Base-by-base conservation (phyloP, 345 rosid genomes). In the Triadica sebifera region DNA sequence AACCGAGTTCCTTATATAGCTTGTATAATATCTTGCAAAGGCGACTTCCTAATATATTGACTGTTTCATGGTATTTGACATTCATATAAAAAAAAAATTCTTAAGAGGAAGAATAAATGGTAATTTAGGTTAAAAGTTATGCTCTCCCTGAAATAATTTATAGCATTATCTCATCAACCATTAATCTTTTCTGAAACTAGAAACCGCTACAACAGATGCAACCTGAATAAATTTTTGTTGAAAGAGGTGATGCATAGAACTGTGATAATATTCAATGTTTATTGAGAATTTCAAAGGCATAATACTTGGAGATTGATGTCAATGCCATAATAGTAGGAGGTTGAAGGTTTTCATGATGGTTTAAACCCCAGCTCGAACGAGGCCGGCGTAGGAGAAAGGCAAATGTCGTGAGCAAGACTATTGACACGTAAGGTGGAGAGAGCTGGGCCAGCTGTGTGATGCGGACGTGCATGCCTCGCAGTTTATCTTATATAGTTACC, bases 351-450 rank as follows among this genome's bases (percentile, higher is more conserved):
- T 12, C 10, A 51, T 7, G 20, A 19, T 55, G 12, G 13, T 17
- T 19, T 12, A 38, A 24, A 37, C 45, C 45, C 57, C 13, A 12
- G 71, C 71, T 68, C 45, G 65, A 55, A 74, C 71, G 71, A 65
- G 56, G 65, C 52, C 66, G 63, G 65, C 17, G 55, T 41, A 4
- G 61, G 63, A 24, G 24, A 25, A 4, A 63, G 75, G 70, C 65
- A 43, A 15, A 47, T 12, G 63, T 74, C 77, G 77, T 65, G 77
- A 62, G 29, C 47, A 8, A 74, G 64, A 65, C 77, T 65, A 53
- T 52, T 38, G 39, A 38, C 47, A 24, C 39, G 12, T 22, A 45
- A 2, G 38, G 7, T 16, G 34, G 37, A 53, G 61, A 55, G 37
- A n/a, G 15, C 74, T 22, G 10, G n/a, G 37, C 59, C 75, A 61